phyloP scores from a whole-genome alignment of 2,329 filamentous ascomycete species.

The Cladophialophora bantiana region DNA sequence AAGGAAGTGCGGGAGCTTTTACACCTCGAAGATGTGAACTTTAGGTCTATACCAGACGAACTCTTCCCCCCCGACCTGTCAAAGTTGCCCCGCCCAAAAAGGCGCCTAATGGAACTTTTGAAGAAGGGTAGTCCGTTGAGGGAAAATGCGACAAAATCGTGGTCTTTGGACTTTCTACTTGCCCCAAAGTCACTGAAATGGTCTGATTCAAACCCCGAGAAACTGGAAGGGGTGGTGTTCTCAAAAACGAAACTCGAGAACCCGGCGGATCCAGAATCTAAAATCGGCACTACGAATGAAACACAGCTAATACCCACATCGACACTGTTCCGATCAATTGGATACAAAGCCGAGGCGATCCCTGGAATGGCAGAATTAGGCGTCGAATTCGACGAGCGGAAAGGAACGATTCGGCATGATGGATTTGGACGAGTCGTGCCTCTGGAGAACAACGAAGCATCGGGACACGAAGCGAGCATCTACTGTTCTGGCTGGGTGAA shows the following conservation, averaged over 20 bases:
- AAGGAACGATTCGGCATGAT: conserved; percentile 84
- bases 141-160: conserved; percentile 67
- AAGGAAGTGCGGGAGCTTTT: conserved; percentile 92
- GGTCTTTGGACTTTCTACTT: conserved; percentile 87
- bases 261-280: conserved; percentile 59
- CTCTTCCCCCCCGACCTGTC: conserved; percentile 73
- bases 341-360: conserved; percentile 83
- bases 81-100: conserved; percentile 75
- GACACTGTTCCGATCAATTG: conserved; percentile 89
- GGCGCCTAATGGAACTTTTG: conserved; percentile 80
- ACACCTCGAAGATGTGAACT: conserved; percentile 74
- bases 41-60: conserved; percentile 70
- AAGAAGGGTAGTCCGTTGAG: conserved; percentile 71
- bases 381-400: conserved; percentile 76
- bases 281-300: conserved; percentile 57
- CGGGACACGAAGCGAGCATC: conserved; percentile 66
- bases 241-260: conserved; percentile 59
- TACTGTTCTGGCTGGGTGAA: conserved; percentile 99
- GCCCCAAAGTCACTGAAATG: conserved; percentile 74
- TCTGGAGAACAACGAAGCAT: conserved; percentile 20
- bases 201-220: conserved; percentile 52
- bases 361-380: conserved; percentile 75
- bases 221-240: conserved; percentile 73
- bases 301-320: conserved; percentile 66
- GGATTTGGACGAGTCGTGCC: conserved; percentile 73